phyloP scores from a whole-genome alignment of 805 yeast genomes.

The Grigorovia humatica region DNA sequence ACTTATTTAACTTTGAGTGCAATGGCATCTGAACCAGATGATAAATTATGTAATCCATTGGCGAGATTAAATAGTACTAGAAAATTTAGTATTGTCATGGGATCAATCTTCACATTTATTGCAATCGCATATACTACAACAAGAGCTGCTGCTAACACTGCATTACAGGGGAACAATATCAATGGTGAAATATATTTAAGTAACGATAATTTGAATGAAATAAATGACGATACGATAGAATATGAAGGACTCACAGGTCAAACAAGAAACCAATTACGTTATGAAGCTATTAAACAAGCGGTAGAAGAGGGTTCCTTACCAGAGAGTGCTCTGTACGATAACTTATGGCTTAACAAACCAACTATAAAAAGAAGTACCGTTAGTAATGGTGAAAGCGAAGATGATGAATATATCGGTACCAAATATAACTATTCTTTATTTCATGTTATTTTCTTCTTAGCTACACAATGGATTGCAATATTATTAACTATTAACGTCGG shows the following conservation, averaged over 20 bases:
- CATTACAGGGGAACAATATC: constrained; percentile 39
- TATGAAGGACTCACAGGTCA: constrained; percentile 36
- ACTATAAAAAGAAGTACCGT: constrained; percentile 16
- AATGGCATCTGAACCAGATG: constrained; percentile 94
- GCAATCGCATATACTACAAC: constrained; percentile 97
- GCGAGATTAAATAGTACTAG: constrained; percentile 84
- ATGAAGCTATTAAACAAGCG: constrained; percentile 83
- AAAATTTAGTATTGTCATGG: constrained; percentile 75
- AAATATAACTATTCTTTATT: constrained; percentile 80
- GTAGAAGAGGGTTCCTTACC: constrained; percentile 95
- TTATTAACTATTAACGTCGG: constrained; percentile 85
- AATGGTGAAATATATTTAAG: constrained; percentile 28
- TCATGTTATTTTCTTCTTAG: constrained; percentile 85
- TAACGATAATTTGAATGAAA: neutral
- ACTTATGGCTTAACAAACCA: constrained; percentile 37
- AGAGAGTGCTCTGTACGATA: constrained; percentile 76
- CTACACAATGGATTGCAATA: constrained; percentile 95
- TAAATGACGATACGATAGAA: constrained; percentile 22
- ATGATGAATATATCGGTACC: constrained; percentile 55
- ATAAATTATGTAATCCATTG: constrained; percentile 81
- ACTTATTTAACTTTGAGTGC: constrained; percentile 87
- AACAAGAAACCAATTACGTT: constrained; percentile 59
- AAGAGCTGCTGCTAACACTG: constrained; percentile 82
- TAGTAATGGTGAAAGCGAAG: constrained; percentile 23
- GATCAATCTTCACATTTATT: constrained; percentile 85